Percentiles rank a stretch among this genome's conserved stretches.
Evolutionary conservation across 1,284 basidiomycete species (phyloP).

Genomic region (Cerioporus squamosus): DNA sequence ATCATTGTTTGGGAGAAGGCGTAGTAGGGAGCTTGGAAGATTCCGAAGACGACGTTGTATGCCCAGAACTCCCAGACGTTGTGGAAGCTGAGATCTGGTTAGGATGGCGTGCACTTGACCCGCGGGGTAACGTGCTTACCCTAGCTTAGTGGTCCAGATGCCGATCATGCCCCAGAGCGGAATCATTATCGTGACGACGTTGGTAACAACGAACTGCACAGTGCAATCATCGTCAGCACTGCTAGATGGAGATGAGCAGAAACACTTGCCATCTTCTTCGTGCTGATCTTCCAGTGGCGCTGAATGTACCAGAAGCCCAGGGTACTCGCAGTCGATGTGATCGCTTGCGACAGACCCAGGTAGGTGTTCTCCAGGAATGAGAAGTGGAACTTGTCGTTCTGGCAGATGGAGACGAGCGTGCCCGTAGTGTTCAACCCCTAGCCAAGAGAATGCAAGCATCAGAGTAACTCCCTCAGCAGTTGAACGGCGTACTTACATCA

Average conservation of each 20-base stretch:
- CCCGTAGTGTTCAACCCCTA: constrained; percentile 81
- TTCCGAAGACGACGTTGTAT: constrained; percentile 80
- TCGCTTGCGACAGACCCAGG: constrained; percentile 73
- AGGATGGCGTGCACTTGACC: constrained; percentile 7
- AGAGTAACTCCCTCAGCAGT: too few species aligned
- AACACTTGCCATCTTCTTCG: constrained; percentile 71
- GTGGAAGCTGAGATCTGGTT: constrained; percentile 60
- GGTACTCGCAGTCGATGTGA: constrained; percentile 72
- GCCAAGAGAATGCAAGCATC: too few species aligned
- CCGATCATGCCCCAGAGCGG: constrained; percentile 89
- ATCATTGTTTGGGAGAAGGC: constrained; percentile 88
- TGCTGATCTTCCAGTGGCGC: constrained; percentile 72
- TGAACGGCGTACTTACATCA: constrained; percentile 50
- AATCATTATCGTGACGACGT: constrained; percentile 76
- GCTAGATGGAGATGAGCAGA: too few species aligned
- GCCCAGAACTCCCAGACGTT: constrained; percentile 88
- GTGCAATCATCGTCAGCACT: too few species aligned
- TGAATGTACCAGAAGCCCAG: constrained; percentile 85
- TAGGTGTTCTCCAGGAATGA: constrained; percentile 80
- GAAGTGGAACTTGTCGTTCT: constrained; percentile 78
- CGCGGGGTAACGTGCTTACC: constrained; percentile 47
- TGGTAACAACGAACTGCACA: constrained; percentile 72
- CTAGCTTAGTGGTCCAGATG: constrained; percentile 77
- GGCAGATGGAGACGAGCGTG: constrained; percentile 75
- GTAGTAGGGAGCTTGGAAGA: constrained; percentile 89